phyloP scores from a whole-genome alignment of 2,329 filamentous ascomycete species.

The Magnaporthiopsis incrustans region DNA sequence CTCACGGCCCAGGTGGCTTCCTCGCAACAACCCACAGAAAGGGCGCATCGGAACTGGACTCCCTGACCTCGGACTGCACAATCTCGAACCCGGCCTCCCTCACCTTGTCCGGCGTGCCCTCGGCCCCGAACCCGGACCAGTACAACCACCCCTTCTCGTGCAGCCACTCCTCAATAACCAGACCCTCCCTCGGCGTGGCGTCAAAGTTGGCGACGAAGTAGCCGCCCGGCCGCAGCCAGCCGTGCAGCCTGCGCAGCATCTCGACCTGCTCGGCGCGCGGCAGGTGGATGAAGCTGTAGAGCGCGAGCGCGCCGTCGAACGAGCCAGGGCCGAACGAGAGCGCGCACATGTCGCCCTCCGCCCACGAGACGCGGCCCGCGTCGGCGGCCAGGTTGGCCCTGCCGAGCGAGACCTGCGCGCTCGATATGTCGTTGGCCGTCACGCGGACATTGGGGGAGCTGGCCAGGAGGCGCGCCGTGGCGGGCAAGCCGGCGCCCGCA shows the following conservation, averaged over 20 bases:
- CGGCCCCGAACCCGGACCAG: slow-evolving; percentile 32
- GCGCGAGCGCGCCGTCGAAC: slow-evolving; percentile 40
- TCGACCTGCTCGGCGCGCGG: slow-evolving; percentile 39
- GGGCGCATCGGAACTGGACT: slow-evolving; percentile 22
- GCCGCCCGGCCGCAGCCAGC: slow-evolving; percentile 45
- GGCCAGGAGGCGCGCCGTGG: slow-evolving; percentile 25
- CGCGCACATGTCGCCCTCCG: slow-evolving; percentile 24
- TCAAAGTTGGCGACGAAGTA: slow-evolving; percentile 40
- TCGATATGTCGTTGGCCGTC: slow-evolving; percentile 34
- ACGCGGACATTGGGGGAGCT: slow-evolving; percentile 16
- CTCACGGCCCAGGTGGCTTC: slow-evolving; percentile 13
- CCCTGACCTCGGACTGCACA: slow-evolving; percentile 20
- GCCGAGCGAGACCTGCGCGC: slow-evolving; percentile 27
- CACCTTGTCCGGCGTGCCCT: slow-evolving; percentile 23
- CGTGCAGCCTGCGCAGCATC: slow-evolving; percentile 33
- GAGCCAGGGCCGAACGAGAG: slow-evolving; percentile 23
- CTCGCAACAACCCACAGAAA: slow-evolving; percentile 34
- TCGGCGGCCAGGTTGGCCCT: slow-evolving; percentile 17
- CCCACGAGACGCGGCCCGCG: slow-evolving; percentile 18
- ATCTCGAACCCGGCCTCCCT: slow-evolving; percentile 25
- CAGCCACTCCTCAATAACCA: slow-evolving; percentile 28
- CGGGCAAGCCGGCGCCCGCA: slow-evolving; percentile 31
- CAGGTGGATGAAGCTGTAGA: slow-evolving; percentile 49
- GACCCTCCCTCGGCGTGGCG: slow-evolving; percentile 18
- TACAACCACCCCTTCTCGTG: slow-evolving; percentile 34